Base-by-base conservation (phyloP, 2,329 filamentous ascomycete species). In the Aschersonia sp. region DNA sequence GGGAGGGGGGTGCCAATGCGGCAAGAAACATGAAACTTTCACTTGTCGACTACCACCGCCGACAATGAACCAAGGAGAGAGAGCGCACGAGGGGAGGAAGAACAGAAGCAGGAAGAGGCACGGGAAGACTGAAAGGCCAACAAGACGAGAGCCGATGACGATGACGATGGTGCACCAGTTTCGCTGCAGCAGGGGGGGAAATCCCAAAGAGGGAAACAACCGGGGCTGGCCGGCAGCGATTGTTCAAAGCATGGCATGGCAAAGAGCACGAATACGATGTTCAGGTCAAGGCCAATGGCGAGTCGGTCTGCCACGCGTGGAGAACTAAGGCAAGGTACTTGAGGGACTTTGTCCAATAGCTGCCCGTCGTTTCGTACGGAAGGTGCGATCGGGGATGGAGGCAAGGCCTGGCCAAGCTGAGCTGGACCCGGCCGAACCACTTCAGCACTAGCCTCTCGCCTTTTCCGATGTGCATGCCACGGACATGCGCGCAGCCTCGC, bases 191-290 rank as follows among this genome's bases (percentile, higher is more conserved):
- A 31, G 30, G 44, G 31, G 41, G 30, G 40, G 28, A 49, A 32
- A 45, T n/a, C 20, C 20, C 20, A 20, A 20, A 20, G 20, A 20
- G 20, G 20, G 20, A 20, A 20, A 20, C 20, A 20, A 20, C 20
- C 20, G 20, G 40, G 43, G 44, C 28, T 9, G 40, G 43, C 9
- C 9, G 5, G n/a, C 45, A 31, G 30, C 46, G 45, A 50, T 42
- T 29, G 12, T 12, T 43, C 47, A 38, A 30, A 6, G 45, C 38
- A 47, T 9, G 43, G 31, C 48, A 50, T 44, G 46, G 46, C 40
- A 45, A 46, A 46, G 41, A 29, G 45, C 44, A 44, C 30, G 41
- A 44, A 50, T 46, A 48, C 40, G 46, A 40, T 35, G 30, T 48
- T 46, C 41, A 40, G 40, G 44, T 32, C 30, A 42, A 42, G 45